Conservation (phyloP, 768 basidiomycete genomes). For the Termitomyces sp. region DNA sequence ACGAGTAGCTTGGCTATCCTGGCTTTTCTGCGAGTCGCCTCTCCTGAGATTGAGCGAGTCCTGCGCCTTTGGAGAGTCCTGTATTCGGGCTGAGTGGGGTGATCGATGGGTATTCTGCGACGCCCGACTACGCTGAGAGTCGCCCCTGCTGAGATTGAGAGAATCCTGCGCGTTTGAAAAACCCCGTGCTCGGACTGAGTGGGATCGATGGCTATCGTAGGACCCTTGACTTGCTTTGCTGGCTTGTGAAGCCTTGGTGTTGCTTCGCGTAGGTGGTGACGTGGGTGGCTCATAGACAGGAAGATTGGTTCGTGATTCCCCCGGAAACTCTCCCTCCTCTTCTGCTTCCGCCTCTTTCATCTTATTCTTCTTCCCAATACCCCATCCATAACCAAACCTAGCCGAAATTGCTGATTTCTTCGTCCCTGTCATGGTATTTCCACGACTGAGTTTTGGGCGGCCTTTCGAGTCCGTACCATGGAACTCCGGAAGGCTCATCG, state of each 20-base stretch:
- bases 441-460: slow-evolving; percentile 36
- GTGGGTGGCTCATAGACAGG: slow-evolving; percentile 34
- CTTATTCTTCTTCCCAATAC: slow-evolving; percentile 49
- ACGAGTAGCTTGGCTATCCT: slow-evolving; percentile 15
- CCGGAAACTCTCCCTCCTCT: slow-evolving; percentile 19
- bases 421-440: slow-evolving; percentile 52
- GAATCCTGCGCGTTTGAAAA: slow-evolving; percentile 3
- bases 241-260: slow-evolving; percentile 33
- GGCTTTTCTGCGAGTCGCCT: slow-evolving; percentile 21
- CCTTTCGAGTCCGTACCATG: slow-evolving; percentile 29
- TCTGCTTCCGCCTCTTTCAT: slow-evolving; percentile 32
- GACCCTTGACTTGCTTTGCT: slow-evolving; percentile 24
- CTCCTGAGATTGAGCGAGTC: slow-evolving; percentile 14
- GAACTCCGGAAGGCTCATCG: slow-evolving; percentile 25
- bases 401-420: slow-evolving; percentile 42
- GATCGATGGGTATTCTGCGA: slow-evolving; percentile 12
- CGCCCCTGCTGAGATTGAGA: slow-evolving; percentile 13
- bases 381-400: slow-evolving; percentile 72
- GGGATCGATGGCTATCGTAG: slow-evolving; percentile 10
- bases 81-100: slow-evolving; percentile 1
- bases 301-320: slow-evolving; percentile 26
- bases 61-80: slow-evolving; percentile 8
- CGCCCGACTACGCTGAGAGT: slow-evolving; percentile 21
- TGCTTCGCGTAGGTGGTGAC: slow-evolving; percentile 28
- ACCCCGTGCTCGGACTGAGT: slow-evolving; percentile 3